Evolutionary conservation across 768 basidiomycete genomes (phyloP), one percentile per base, ranked within the genome.

Genomic region (Suillus americanus): DNA sequence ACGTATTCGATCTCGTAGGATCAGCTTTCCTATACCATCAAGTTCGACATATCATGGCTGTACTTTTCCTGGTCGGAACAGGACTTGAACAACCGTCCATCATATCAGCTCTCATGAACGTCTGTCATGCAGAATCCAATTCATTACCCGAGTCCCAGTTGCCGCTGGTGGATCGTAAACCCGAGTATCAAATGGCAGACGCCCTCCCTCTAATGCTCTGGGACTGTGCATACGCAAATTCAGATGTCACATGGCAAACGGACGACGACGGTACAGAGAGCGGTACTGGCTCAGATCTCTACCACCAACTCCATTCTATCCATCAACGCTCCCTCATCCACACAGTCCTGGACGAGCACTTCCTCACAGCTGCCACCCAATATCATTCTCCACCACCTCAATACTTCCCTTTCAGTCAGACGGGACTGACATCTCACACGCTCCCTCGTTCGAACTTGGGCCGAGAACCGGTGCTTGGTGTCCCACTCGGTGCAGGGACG

Each of bases 21-120:
- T 88, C 82, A 1, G 96, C 95, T 1, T 97, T 97, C 73, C 81
- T 99, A 48, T 98, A 95, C 77, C 94, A 99, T 77, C 96, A 97
- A 80, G 96, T 97, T 16, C 86, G 96, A 43, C 94, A 96, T 70
- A 96, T 97, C 78, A 91, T 97, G 85, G 92, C 92, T 2, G 74
- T 97, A 59, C 82, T 99, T 23, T 94, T 98, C 76, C 87, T 97
- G 57, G 85, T 97, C 60, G 97, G 95, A 20, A 77, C 89, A 0
- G 86, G 91, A 0, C 82, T 95, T 62, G 97, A 98, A 72, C 71
- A 79, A 7, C 90, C 93, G 0, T 81, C 81, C 23, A 80, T 97
- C 64, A 79, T 98, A 16, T 79, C 85, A 13, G 79, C 87, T 13
- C 81, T 99, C 28, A 81, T 97, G 73, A 92, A 97, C 74, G 85